These are phyloP conservation scores for Colletotrichum sp. DNA, from an alignment of 2,329 filamentous ascomycete genomes.

Conservation along the genomic window DNA sequence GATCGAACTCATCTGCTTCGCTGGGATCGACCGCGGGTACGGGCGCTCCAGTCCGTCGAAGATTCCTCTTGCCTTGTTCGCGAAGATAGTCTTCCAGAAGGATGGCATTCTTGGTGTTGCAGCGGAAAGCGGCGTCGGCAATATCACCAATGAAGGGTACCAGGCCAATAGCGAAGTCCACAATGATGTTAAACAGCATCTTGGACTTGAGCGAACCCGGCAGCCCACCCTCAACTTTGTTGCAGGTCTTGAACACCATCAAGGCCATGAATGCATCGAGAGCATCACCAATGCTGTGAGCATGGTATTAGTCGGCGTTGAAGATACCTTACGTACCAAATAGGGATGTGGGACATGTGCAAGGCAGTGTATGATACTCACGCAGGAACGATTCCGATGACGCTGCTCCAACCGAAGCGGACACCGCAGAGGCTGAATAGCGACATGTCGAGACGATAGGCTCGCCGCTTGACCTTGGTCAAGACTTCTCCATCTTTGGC, in stretches of 20 bases:
- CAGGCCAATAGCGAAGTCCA: constrained; percentile 78
- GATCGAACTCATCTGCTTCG: constrained; percentile 57
- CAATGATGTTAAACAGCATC: constrained; percentile 81
- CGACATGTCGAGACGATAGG: constrained; percentile 84
- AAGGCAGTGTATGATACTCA: constrained; percentile 51
- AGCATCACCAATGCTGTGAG: constrained; percentile 71
- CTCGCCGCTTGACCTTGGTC: constrained; percentile 83
- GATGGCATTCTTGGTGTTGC: constrained; percentile 78
- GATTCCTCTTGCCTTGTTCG: constrained; percentile 66
- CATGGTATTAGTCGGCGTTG: neutral
- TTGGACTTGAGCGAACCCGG: constrained; percentile 61
- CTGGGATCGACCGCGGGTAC: constrained; percentile 56
- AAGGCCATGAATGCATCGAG: constrained; percentile 76
- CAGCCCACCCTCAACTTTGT: constrained; percentile 78
- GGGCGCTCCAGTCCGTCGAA: constrained; percentile 51
- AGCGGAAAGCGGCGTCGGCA: constrained; percentile 73
- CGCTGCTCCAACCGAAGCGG: constrained; percentile 86
- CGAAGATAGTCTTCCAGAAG: constrained; percentile 72
- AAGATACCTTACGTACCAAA: neutral
- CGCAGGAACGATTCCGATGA: constrained; percentile 84
- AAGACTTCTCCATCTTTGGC: constrained; percentile 82
- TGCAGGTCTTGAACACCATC: constrained; percentile 76
- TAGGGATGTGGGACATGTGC: neutral
- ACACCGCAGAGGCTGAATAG: constrained; percentile 84
- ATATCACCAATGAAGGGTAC: constrained; percentile 80